Percentiles rank a stretch among this genome's conserved stretches.
Conservation (phyloP, 169 alveolate genomes). For the Cryptosporidium ryanae region DNA sequence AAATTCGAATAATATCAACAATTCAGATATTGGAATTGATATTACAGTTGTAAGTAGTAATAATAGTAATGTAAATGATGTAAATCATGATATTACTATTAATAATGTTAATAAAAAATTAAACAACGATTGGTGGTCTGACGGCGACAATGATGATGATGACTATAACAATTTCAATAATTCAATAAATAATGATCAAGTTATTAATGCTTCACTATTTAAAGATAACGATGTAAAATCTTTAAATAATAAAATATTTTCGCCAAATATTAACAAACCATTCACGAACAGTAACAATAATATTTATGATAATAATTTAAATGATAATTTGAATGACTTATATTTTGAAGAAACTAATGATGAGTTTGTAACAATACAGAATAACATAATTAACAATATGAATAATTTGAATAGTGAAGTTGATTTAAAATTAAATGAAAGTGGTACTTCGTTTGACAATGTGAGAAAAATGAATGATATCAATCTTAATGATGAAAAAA, state of each 20-base stretch:
- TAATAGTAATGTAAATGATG: no score
- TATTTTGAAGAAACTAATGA: not conserved
- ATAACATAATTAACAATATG: no score
- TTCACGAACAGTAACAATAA: not conserved
- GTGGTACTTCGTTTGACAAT: no score
- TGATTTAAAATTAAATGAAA: no score
- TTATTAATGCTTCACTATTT: not conserved
- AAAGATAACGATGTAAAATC: conserved; percentile 4
- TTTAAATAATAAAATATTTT: not conserved
- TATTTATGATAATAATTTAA: not conserved
- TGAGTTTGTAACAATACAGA: no score
- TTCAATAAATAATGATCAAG: no score
- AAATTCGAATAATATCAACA: not conserved
- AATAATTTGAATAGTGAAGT: no score
- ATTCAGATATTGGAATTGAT: conserved; percentile 20
- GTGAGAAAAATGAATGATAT: no score
- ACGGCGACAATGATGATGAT: conserved; percentile 54
- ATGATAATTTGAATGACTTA: conserved; percentile 22
- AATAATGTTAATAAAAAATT: conserved; percentile 19
- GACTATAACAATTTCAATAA: not conserved
- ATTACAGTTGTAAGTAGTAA: conserved; percentile 1
- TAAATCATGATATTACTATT: not conserved
- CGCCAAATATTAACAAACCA: not conserved
- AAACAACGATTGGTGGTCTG: conserved; percentile 66
- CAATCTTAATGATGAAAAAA: no score